phyloP scores from a whole-genome alignment of 495 filamentous ascomycete species.

The Podospora comata region DNA sequence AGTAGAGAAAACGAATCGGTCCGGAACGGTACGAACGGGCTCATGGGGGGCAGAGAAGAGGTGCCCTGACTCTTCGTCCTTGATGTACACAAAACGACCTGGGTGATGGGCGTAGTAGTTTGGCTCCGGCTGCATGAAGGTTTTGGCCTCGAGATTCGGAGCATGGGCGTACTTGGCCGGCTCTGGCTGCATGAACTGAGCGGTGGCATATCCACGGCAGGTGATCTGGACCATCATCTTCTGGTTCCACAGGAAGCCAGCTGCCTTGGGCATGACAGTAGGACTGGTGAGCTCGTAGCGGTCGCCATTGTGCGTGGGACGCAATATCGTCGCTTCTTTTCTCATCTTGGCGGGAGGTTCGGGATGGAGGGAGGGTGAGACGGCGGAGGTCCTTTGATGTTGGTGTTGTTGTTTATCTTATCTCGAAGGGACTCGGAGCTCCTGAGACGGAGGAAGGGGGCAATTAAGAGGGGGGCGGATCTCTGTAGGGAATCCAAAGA shows the following conservation, averaged over 20 bases:
- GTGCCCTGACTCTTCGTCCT: constrained; percentile 52
- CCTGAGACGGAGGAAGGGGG: not conserved
- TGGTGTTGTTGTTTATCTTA: constrained; percentile 14
- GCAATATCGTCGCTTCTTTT: constrained; percentile 36
- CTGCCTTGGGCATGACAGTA: constrained; percentile 55
- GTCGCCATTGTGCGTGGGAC: constrained; percentile 48
- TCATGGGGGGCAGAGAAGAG: constrained; percentile 56
- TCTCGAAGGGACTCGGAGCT: not conserved
- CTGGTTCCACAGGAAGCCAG: constrained; percentile 58
- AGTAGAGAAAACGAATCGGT: constrained; percentile 53
- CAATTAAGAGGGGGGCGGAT: not conserved
- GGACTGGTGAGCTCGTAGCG: constrained; percentile 55
- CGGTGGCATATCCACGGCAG: constrained; percentile 54
- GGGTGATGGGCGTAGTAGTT: constrained; percentile 59
- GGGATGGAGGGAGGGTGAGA: not conserved
- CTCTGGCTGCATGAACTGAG: constrained; percentile 60
- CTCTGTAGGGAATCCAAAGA: not conserved
- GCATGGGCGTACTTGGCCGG: constrained; percentile 56
- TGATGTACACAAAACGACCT: constrained; percentile 58
- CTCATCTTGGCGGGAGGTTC: constrained; percentile 24
- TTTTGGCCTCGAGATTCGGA: constrained; percentile 55
- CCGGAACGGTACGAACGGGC: constrained; percentile 48
- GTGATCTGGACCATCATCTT: constrained; percentile 60
- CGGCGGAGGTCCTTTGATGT: constrained; percentile 5
- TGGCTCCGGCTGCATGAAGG: constrained; percentile 59